Evolutionary conservation across 148 eudicot species (phyloP), one percentile per base, ranked within the genome.

Genomic region (Cornus suecica): DNA sequence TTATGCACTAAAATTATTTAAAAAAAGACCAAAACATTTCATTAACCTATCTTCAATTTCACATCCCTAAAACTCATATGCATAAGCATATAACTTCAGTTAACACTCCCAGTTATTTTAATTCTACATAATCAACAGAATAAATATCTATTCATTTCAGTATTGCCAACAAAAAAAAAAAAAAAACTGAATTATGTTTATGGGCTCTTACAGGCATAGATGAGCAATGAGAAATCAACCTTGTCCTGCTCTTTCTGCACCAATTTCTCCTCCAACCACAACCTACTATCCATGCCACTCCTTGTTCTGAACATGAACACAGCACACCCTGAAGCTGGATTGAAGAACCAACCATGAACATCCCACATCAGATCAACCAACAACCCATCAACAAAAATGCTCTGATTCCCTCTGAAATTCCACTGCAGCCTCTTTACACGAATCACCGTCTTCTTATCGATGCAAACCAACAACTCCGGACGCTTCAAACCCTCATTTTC

Each of bases 341-440:
- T 80, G 25, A 74, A 87, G 63, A 92, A 89, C 98, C 98, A 94
- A 66, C 88, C 97, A 79, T 94, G 94, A 25, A 94, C 97, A 87
- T 94, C 97, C 97, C 97, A 94, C 86, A 92, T 83, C 69, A 94
- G 67, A 83, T 94, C 98, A 70, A 94, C 86, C 67, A 89, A 32
- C 79, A 94, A 81, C 4, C 97, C 97, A 68, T 94, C 98, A 14
- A 92, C 78, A 61, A 94, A 94, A 34, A 94, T 86, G 0, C 90
- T 86, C 79, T 92, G 96, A 78, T 92, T 92, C 31, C 98, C 98
- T 28, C 98, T 82, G 42, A 94, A 94, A 67, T 92, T 94, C 97
- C 97, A 94, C 70, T 89, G 92, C 76, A 94, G 68, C 79, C 94
- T 79, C 79, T 89, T 90, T 27, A 94, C 89, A 10, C 83, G 80